These are phyloP conservation scores for Pittosporum tobira DNA, from an alignment of 129 eudicot genomes.

Conservation along the genomic window DNA sequence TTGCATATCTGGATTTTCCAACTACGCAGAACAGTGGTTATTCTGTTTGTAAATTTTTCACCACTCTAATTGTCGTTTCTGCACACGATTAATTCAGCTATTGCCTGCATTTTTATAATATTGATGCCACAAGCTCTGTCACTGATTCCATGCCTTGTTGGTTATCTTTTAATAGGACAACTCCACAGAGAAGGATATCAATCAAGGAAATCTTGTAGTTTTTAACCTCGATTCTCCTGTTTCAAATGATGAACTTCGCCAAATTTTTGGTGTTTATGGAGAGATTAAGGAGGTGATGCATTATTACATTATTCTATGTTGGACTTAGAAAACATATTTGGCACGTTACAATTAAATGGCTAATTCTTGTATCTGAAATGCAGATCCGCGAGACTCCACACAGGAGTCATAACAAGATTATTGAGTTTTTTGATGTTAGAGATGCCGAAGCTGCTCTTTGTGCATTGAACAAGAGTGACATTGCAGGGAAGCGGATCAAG, in stretches of 20 bases:
- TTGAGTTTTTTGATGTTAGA: conserved; percentile 81
- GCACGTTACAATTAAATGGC: conserved; percentile 1
- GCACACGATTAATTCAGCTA: too few species aligned
- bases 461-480: conserved; percentile 63
- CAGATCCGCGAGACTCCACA: conserved; percentile 74
- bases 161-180: conserved; percentile 42
- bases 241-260: conserved; percentile 60
- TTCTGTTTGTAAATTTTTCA: background rate
- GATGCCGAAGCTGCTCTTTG: conserved; percentile 76
- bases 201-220: conserved; percentile 69
- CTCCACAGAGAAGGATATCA: conserved; percentile 60
- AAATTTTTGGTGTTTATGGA: conserved; percentile 75
- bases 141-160: background rate
- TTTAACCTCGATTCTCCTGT: conserved; percentile 61
- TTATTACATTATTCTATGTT: conserved; percentile 3
- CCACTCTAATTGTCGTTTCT: background rate
- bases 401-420: conserved; percentile 44
- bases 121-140: background rate
- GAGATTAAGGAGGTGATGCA: conserved; percentile 82
- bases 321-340: background rate
- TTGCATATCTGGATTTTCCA: background rate
- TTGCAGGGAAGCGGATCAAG: conserved; percentile 61
- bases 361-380: conserved; percentile 18
- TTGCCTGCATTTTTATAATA: too few species aligned
- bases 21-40: background rate